phyloP scores from a whole-genome alignment of 2,329 filamentous ascomycete genomes.

The Chaetoscypha palmicola region DNA sequence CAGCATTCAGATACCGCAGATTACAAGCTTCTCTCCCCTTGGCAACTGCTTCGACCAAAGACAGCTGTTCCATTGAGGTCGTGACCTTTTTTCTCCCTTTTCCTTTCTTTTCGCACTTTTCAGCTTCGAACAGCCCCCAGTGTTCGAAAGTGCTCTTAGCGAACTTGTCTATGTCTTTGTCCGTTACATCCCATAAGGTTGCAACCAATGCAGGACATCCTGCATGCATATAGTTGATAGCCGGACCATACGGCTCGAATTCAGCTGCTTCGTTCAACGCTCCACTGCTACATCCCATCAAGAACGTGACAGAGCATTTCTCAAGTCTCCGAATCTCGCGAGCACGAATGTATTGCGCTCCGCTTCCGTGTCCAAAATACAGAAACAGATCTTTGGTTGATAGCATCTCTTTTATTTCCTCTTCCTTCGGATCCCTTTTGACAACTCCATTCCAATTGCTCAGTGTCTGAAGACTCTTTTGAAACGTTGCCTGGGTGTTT shows the following conservation, averaged over 20 bases:
- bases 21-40: conserved; percentile 71
- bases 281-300: conserved; percentile 93
- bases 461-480: conserved; percentile 57
- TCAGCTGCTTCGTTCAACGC: conserved; percentile 73
- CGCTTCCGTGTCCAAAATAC: conserved; percentile 95
- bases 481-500: conserved; percentile 71
- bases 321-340: conserved; percentile 73
- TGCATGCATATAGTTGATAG: conserved; percentile 86
- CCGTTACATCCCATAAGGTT: conserved; percentile 96
- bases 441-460: conserved; percentile 64
- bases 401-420: conserved; percentile 66
- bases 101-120: conserved; percentile 28
- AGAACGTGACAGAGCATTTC: conserved; percentile 71
- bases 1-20: conserved; percentile 86
- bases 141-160: conserved; percentile 70
- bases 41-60: conserved; percentile 74
- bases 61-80: conserved; percentile 36
- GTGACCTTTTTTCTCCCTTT: conserved; percentile 28
- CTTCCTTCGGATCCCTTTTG: conserved; percentile 63
- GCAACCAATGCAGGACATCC: conserved; percentile 82
- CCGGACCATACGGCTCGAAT: conserved; percentile 85
- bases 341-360: conserved; percentile 86
- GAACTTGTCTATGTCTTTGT: conserved; percentile 94
- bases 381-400: conserved; percentile 64
- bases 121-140: conserved; percentile 62